Conservation (phyloP, 31 red algal species). For the Asparagopsis taxiformis region DNA sequence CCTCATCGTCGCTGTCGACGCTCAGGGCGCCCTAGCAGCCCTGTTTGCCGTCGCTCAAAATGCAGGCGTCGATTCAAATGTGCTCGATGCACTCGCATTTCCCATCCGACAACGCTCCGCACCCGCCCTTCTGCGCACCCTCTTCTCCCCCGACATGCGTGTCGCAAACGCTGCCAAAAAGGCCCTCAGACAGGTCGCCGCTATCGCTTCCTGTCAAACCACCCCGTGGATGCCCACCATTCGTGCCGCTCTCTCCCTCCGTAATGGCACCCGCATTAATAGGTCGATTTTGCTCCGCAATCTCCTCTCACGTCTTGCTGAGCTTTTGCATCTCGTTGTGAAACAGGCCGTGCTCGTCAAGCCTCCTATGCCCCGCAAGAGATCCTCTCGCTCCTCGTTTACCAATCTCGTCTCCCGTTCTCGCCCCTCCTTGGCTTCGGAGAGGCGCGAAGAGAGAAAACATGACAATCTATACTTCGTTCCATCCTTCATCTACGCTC, state of each 20-base stretch:
- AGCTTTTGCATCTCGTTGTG: conserved; percentile 58
- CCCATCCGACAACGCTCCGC: too few species aligned
- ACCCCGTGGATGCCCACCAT: conserved; percentile 58
- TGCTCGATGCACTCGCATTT: conserved; percentile 28
- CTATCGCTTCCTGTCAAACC: conserved; percentile 53
- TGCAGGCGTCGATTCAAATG: conserved; percentile 31
- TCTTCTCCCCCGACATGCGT: conserved; percentile 64
- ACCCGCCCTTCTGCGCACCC: conserved; percentile 28
- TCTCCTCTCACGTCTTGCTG: conserved; percentile 34
- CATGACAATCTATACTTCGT: not conserved
- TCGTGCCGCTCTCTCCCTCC: conserved; percentile 38
- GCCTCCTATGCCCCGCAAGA: conserved; percentile 6
- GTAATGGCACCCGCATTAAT: conserved; percentile 4
- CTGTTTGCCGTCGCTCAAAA: conserved; percentile 69
- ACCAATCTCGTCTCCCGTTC: conserved; percentile 8
- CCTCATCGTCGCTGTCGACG: conserved; percentile 61
- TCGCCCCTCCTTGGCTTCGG: conserved; percentile 30
- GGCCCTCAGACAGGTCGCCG: conserved; percentile 48
- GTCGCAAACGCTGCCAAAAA: conserved; percentile 61
- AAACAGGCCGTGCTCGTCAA: conserved; percentile 22
- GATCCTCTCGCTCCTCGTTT: conserved; percentile 46
- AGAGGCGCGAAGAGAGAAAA: conserved; percentile 12
- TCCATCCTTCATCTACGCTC: conserved; percentile 1
- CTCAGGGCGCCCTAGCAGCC: conserved; percentile 61
- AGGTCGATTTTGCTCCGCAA: conserved; percentile 30